A percentile compares a stretch with the other conserved stretches of the same genome.
Evolutionary conservation across 2,329 filamentous ascomycete species (phyloP).

Genomic region (Dendrostoma leiphaemia): DNA sequence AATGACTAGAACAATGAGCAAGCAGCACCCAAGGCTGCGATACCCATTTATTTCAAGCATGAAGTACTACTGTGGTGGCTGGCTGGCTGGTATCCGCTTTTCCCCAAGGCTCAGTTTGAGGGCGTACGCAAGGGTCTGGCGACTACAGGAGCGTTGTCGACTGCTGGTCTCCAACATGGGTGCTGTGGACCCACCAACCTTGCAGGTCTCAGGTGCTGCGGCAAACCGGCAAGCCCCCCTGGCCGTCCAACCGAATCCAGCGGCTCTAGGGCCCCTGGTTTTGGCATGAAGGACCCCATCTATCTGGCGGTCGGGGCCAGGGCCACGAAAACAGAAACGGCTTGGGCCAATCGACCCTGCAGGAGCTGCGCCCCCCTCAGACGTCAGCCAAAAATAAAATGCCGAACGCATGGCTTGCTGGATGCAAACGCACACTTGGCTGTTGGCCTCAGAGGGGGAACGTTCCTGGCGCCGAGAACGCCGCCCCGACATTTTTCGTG

Average conservation of each 20-base stretch:
- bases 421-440: no score
- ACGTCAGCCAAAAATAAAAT: conserved; percentile 11
- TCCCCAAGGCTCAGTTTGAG: conserved; percentile 8
- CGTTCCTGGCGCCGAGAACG: neutral
- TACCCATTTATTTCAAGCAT: neutral
- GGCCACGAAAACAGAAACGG: neutral
- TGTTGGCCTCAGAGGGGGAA: neutral
- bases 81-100: conserved; percentile 5
- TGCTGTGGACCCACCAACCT: neutral
- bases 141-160: no score
- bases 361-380: conserved; percentile 9
- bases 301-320: neutral
- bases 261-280: neutral
- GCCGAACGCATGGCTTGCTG: neutral
- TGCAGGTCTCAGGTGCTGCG: neutral
- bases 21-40: neutral
- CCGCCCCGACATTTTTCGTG: no score
- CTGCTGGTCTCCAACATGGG: no score
- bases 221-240: neutral
- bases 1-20: no score
- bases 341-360: conserved; percentile 9
- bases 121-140: conserved; percentile 3
- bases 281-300: neutral
- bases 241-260: neutral
- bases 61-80: no score